phyloP scores from a whole-genome alignment of 768 basidiomycete species.

The Termitomyces sp. region DNA sequence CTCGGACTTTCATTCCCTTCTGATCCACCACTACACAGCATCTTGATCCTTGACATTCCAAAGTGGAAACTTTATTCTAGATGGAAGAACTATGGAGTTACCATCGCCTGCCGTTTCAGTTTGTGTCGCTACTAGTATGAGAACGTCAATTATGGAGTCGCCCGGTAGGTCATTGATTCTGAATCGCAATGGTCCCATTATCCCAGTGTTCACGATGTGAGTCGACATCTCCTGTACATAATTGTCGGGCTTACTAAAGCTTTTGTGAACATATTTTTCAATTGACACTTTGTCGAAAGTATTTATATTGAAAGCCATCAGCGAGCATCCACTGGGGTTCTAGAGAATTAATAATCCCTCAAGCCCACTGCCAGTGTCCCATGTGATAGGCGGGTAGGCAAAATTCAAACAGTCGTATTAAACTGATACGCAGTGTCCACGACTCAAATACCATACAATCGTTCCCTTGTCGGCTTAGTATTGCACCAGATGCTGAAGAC shows the following conservation, averaged over 20 bases:
- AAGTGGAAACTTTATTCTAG: not conserved
- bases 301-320: too few relatives aligned
- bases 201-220: too few relatives aligned
- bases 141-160: not conserved
- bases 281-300: not conserved
- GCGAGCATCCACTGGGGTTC: too few relatives aligned
- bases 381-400: not conserved
- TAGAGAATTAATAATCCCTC: not conserved
- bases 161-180: too few relatives aligned
- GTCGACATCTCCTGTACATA: not conserved
- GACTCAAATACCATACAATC: not conserved
- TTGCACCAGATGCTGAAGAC: too few relatives aligned
- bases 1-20: not conserved
- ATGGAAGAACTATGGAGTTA: not conserved
- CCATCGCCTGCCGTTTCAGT: not conserved
- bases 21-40: too few relatives aligned
- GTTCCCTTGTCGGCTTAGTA: not conserved
- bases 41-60: too few relatives aligned
- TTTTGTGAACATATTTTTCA: not conserved
- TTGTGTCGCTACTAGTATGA: not conserved
- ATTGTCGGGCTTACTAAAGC: not conserved
- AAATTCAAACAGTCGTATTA: too few relatives aligned
- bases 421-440: not conserved
- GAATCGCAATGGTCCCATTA: too few relatives aligned
- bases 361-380: not conserved